These are phyloP conservation scores for Knoxia roxburghii DNA, from an alignment of 257 asterid genomes.

Conservation along the genomic window DNA sequence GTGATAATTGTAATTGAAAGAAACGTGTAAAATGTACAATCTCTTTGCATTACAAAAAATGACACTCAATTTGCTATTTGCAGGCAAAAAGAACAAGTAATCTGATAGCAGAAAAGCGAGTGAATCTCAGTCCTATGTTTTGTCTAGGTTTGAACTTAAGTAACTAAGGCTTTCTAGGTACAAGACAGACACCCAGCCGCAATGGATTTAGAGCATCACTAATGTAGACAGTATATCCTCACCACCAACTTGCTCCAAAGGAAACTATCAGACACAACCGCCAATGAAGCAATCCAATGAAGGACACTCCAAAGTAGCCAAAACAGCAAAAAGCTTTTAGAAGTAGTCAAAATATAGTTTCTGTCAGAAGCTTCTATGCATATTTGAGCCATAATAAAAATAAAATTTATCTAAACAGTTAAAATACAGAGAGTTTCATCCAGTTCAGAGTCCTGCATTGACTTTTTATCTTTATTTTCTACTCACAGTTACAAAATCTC, in stretches of 20 bases:
- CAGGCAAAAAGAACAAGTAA: no score
- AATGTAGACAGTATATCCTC: not conserved
- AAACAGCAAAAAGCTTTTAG: not conserved
- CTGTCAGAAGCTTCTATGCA: not conserved
- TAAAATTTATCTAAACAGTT: not conserved
- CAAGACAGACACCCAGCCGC: not conserved
- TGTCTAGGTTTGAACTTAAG: not conserved
- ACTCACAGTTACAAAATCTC: no score
- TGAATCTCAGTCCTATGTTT: not conserved
- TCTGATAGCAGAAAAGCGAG: no score
- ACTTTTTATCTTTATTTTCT: not conserved
- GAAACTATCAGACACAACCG: not conserved
- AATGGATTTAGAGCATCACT: not conserved
- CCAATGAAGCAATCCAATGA: not conserved
- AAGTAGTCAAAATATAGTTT: not conserved
- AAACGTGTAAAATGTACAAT: no score
- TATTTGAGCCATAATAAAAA: not conserved
- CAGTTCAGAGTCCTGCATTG: not conserved
- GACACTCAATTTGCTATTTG: no score
- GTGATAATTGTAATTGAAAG: no score
- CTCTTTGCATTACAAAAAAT: no score
- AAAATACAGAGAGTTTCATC: not conserved
- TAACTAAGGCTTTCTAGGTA: not conserved
- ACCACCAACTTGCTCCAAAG: no score
- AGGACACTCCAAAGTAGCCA: conserved; percentile 1